phyloP scores from a whole-genome alignment of 192 early-diverging fungal species.

The Dimargaris verticillata region DNA sequence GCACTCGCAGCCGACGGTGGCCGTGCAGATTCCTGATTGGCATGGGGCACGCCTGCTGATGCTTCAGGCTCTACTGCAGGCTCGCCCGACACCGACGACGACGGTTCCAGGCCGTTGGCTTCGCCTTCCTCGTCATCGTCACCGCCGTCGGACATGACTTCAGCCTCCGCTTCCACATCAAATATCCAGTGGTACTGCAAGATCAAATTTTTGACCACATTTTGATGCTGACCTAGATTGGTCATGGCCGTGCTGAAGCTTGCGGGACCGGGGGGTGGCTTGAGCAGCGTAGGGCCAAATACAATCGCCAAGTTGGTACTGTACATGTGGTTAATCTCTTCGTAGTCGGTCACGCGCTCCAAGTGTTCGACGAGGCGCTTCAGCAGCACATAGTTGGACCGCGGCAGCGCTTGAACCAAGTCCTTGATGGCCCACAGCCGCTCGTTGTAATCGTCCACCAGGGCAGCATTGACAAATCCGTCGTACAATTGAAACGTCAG shows the following conservation, averaged over 20 bases:
- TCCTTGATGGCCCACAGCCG: constrained; percentile 55
- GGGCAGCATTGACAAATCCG: constrained; percentile 60
- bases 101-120: no score
- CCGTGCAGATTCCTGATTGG: no score
- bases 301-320: constrained; percentile 80
- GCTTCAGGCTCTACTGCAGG: no score
- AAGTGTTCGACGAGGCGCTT: constrained; percentile 57
- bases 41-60: no score
- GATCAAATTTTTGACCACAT: constrained; percentile 54
- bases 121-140: background rate
- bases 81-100: no score
- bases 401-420: constrained; percentile 40
- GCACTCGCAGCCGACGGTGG: no score
- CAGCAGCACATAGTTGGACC: constrained; percentile 42
- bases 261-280: constrained; percentile 37
- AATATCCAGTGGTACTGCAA: constrained; percentile 64
- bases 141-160: constrained; percentile 5
- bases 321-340: constrained; percentile 77
- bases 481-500: constrained; percentile 72
- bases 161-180: constrained; percentile 42
- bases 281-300: constrained; percentile 85
- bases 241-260: constrained; percentile 51
- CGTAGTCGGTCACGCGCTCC: constrained; percentile 56
- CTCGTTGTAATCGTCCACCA: constrained; percentile 50
- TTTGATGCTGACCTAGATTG: constrained; percentile 54